Percentiles rank a stretch among this genome's conserved stretches.
Evolutionary conservation across 768 basidiomycete genomes (phyloP).

Genomic region (Myochromella boudieri): DNA sequence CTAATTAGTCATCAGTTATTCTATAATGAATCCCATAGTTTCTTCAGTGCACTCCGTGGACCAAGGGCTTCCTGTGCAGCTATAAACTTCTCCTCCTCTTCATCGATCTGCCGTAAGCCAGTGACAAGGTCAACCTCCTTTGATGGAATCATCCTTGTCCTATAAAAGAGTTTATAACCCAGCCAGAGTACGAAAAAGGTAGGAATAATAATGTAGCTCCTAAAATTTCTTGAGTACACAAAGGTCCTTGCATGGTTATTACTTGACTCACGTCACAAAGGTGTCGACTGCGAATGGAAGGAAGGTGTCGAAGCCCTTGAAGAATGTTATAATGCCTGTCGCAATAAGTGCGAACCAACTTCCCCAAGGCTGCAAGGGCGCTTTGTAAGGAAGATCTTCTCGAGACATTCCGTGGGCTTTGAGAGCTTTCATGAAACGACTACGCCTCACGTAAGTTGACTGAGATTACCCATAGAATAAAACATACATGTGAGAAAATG

Average conservation of each 20-base stretch:
- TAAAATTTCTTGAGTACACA: constrained; percentile 18
- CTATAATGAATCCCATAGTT: constrained; percentile 41
- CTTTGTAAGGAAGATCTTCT: constrained; percentile 47
- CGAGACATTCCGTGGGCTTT: constrained; percentile 40
- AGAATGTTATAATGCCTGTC: constrained; percentile 52
- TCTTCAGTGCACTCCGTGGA: constrained; percentile 27
- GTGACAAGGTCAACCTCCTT: constrained; percentile 60
- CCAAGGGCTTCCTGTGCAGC: constrained; percentile 41
- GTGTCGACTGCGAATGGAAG: constrained; percentile 51
- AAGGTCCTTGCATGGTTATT: too few species aligned
- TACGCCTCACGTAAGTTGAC: constrained; percentile 15
- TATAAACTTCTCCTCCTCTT: constrained; percentile 56
- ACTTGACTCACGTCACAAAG: constrained; percentile 54
- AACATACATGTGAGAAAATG: constrained; percentile 59
- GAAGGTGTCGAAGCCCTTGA: constrained; percentile 58
- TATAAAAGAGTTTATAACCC: constrained; percentile 39
- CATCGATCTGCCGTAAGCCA: constrained; percentile 59
- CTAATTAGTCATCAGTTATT: too few species aligned
- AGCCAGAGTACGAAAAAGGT: constrained; percentile 39
- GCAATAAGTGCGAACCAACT: constrained; percentile 57
- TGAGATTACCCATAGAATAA: too few species aligned
- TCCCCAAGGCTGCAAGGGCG: constrained; percentile 64
- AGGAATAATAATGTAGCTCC: constrained; percentile 45
- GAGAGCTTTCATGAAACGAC: constrained; percentile 46
- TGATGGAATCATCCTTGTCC: constrained; percentile 38